Percentiles rank a stretch among this genome's conserved stretches.
Evolutionary conservation across 768 basidiomycete species (phyloP).

Genomic region (Rhizopogon vesiculosus): DNA sequence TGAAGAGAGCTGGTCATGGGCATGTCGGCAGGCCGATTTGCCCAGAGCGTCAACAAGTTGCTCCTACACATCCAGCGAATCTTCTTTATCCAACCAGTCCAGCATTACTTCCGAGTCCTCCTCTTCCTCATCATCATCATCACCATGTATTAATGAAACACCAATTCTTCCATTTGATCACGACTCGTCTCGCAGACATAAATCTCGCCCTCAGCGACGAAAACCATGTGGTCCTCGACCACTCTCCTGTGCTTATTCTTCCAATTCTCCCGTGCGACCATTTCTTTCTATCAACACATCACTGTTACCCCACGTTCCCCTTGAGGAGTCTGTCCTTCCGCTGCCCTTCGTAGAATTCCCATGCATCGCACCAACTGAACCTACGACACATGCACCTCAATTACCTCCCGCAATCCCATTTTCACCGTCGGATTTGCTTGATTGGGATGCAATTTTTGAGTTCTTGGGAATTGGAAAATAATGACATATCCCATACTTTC

Average conservation of each 20-base stretch:
- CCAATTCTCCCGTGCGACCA: constrained; percentile 6
- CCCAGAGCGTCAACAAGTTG: constrained; percentile 11
- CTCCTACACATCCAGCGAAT: constrained; percentile 12
- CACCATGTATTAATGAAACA: constrained; percentile 2
- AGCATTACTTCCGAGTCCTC: constrained; percentile 6
- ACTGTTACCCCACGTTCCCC: background rate
- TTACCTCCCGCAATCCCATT: constrained; percentile 1
- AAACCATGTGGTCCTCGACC: constrained; percentile 24
- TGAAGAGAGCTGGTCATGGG: constrained; percentile 12
- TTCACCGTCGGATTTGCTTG: constrained; percentile 18
- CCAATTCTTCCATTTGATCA: constrained; percentile 3
- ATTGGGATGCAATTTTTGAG: constrained; percentile 29
- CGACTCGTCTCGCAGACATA: background rate
- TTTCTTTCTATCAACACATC: constrained; percentile 16
- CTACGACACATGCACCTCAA: background rate
- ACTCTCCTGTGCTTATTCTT: constrained; percentile 7
- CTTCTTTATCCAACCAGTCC: constrained; percentile 9
- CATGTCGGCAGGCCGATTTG: constrained; percentile 3
- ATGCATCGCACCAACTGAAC: background rate
- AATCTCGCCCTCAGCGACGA: constrained; percentile 8
- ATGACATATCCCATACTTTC: background rate
- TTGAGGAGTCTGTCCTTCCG: background rate
- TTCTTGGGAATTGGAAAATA: constrained; percentile 10
- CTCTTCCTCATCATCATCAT: constrained; percentile 7
- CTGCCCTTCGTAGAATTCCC: constrained; percentile 5